These are phyloP conservation scores for Stephania japonica DNA, from an alignment of 164 flowering plant genomes.

Conservation along the genomic window DNA sequence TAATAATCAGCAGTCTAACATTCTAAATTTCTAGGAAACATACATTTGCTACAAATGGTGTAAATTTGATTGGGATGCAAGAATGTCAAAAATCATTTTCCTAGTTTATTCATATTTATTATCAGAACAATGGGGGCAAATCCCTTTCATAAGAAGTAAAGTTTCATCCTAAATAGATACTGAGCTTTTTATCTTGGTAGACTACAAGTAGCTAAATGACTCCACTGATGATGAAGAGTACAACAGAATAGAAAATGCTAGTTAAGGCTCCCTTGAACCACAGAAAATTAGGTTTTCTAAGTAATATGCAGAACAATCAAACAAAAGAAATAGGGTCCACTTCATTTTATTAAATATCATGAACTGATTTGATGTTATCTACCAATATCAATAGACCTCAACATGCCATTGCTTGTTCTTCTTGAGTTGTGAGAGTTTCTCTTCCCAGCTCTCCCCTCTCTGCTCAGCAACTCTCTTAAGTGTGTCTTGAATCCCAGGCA, in stretches of 20 bases:
- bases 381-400: conserved; percentile 63
- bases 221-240: background rate
- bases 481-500: conserved; percentile 98
- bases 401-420: conserved; percentile 99
- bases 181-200: background rate
- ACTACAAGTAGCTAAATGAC: background rate
- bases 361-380: background rate
- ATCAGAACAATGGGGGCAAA: background rate
- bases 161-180: background rate
- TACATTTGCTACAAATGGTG: too few relatives aligned
- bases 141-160: background rate
- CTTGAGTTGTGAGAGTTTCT: conserved; percentile 72
- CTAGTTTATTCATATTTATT: too few relatives aligned
- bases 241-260: background rate
- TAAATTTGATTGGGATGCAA: too few relatives aligned
- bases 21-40: too few relatives aligned
- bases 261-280: background rate
- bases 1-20: too few relatives aligned
- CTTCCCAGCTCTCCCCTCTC: conserved; percentile 93
- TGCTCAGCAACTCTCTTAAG: conserved; percentile 80
- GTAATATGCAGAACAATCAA: too few relatives aligned
- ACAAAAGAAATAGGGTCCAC: too few relatives aligned
- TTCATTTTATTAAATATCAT: too few relatives aligned
- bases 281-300: too few relatives aligned
- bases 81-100: too few relatives aligned